Conservation (phyloP, 805 yeast genomes). For the Pichia deserticola region DNA sequence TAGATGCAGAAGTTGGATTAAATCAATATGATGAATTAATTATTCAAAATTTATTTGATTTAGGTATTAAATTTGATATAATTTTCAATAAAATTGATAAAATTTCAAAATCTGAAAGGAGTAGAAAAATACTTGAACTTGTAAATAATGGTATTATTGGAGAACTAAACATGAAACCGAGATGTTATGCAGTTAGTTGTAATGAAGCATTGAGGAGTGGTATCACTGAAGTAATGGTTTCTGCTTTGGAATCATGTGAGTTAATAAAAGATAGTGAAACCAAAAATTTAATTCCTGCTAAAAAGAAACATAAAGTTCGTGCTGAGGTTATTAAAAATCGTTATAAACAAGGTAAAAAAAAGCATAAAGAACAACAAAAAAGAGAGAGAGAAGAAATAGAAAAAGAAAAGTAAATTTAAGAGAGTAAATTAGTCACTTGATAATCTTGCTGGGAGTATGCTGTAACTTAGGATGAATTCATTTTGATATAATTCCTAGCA, state of each 20-base stretch:
- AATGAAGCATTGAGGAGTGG: slow-evolving; percentile 37
- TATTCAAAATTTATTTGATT: slow-evolving; percentile 38
- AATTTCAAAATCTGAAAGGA: slow-evolving; percentile 27
- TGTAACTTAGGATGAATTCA: no score
- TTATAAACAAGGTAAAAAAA: slow-evolving; percentile 9
- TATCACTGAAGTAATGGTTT: slow-evolving; percentile 41
- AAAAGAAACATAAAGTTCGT: slow-evolving; percentile 4
- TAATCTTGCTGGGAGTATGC: no score
- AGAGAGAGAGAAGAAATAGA: slow-evolving; percentile 10
- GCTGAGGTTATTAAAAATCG: slow-evolving; percentile 9
- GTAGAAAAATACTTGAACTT: slow-evolving; percentile 32
- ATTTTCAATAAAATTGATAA: slow-evolving; percentile 74
- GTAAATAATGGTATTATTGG: slow-evolving; percentile 15
- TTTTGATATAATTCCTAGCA: no score
- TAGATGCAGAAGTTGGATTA: slow-evolving; percentile 56
- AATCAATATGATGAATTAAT: slow-evolving; percentile 48
- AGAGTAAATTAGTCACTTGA: no score
- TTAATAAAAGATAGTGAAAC: slow-evolving; percentile 10
- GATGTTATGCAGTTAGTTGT: slow-evolving; percentile 36
- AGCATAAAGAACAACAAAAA: slow-evolving; percentile 9
- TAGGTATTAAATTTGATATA: slow-evolving; percentile 65
- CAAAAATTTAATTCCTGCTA: neutral
- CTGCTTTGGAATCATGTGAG: slow-evolving; percentile 50
- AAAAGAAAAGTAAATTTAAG: neutral
- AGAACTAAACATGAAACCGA: slow-evolving; percentile 36